These are phyloP conservation scores for Penicillium capsulatum DNA, from an alignment of 2,329 filamentous ascomycete genomes.

Conservation along the genomic window DNA sequence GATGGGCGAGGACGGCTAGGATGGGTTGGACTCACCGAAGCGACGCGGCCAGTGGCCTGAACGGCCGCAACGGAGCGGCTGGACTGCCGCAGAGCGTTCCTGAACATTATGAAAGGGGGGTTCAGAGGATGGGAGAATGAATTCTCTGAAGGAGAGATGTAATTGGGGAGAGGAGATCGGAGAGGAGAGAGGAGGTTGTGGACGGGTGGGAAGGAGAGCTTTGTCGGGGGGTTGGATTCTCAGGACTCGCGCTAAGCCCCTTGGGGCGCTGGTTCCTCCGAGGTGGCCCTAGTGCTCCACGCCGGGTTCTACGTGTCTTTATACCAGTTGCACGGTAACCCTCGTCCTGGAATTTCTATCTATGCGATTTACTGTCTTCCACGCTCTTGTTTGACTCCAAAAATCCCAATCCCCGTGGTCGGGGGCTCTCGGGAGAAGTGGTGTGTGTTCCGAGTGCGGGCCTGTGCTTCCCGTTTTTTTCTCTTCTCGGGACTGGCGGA, in stretches of 20 bases:
- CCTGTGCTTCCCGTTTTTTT: slow-evolving; percentile 31
- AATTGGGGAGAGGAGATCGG: slow-evolving; percentile 39
- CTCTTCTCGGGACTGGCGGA: slow-evolving; percentile 38
- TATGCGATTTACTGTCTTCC: neutral
- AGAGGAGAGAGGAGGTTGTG: slow-evolving; percentile 42
- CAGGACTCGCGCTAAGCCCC: slow-evolving; percentile 39
- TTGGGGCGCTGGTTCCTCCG: slow-evolving; percentile 39
- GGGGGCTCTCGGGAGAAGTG: slow-evolving; percentile 1
- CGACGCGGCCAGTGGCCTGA: slow-evolving; percentile 86
- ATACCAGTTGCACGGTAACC: neutral
- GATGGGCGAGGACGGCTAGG: slow-evolving; percentile 41
- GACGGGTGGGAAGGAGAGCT: slow-evolving; percentile 42
- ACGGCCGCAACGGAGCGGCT: slow-evolving; percentile 91
- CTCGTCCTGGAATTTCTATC: neutral
- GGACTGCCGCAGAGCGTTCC: slow-evolving; percentile 96
- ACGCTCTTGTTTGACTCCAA: slow-evolving; percentile 13
- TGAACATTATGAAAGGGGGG: slow-evolving; percentile 71
- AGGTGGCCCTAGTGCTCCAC: slow-evolving; percentile 38
- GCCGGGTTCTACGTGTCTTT: slow-evolving; percentile 8
- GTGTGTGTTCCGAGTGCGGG: slow-evolving; percentile 17
- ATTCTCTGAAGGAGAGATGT: slow-evolving; percentile 41
- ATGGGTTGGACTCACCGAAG: slow-evolving; percentile 75
- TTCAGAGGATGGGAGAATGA: slow-evolving; percentile 43
- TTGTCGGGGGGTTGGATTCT: slow-evolving; percentile 41
- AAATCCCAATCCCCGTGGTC: slow-evolving; percentile 1